Evolutionary conservation across 805 yeast species (phyloP), one percentile per base, ranked within the genome.

Genomic region (Monosporozyma solicola): DNA sequence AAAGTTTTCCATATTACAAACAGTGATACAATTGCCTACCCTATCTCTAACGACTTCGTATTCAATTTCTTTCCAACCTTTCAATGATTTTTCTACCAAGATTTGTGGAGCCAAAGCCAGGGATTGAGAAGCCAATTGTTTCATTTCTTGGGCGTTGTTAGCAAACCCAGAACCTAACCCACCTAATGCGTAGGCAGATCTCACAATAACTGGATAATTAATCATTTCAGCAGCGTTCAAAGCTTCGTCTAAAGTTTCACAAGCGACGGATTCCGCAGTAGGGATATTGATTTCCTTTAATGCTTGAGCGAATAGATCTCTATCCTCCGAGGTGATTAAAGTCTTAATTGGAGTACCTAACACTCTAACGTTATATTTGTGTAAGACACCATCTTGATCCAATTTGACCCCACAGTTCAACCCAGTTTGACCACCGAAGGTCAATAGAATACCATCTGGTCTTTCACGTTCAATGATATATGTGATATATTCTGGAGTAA

Each of bases 61-160:
- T 74, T 92, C 99, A 57, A 92, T 95, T 74, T 92, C 99, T 72
- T 92, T 92, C 99, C 99, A 92, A 59, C 99, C 99, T 77, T 91
- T 92, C 74, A 92, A 77, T 5, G 98, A 92, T 77, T 87, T 91
- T 74, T 92, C 99, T 57, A 92, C 98, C 62, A 92, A 76, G 61
- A 92, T 90, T 77, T 92, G 99, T 50, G 97, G 97, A 22, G 98
- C 82, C 57, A 91, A 74, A 29, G 96, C 83, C 57, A 92, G 77
- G 1, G 97, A 87, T 72, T 88, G 95, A 32, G 96, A 80, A 47
- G 96, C 85, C 70, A 92, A 78, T 73, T 92, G 85, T 70, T 82
- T 81, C 66, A 92, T 80, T 72, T 94, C 98, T 54, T 79, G 78
- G 58, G 80, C 83, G 70, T 88, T 84, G 61, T 80, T 78, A 54